phyloP scores from a whole-genome alignment of 345 rosid species.

The Salix arbutifolia region DNA sequence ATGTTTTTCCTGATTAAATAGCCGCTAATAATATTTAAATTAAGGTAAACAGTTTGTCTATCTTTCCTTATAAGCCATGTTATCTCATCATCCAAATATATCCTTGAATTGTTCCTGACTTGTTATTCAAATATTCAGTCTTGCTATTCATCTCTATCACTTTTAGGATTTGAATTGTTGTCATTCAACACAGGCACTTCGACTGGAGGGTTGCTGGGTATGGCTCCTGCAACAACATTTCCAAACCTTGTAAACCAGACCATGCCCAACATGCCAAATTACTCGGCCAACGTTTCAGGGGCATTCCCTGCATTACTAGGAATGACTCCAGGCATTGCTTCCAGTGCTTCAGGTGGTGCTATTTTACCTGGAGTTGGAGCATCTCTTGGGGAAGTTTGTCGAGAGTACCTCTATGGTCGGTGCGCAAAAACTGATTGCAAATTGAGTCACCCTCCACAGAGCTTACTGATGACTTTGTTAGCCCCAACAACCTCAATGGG shows the following conservation, averaged over 20 bases:
- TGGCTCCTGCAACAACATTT: slow-evolving; percentile 65
- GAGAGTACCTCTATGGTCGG: slow-evolving; percentile 80
- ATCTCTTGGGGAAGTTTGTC: slow-evolving; percentile 90
- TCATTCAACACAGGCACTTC: slow-evolving; percentile 56
- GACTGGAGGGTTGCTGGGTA: slow-evolving; percentile 64
- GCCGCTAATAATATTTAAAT: not conserved
- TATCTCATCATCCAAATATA: not conserved
- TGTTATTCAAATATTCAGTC: not conserved
- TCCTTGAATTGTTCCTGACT: not conserved
- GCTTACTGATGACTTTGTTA: slow-evolving; percentile 89
- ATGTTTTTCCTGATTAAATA: not conserved
- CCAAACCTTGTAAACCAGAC: slow-evolving; percentile 84
- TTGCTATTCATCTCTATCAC: not conserved
- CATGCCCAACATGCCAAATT: slow-evolving; percentile 99
- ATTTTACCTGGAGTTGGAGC: slow-evolving; percentile 95
- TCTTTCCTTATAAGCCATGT: no score
- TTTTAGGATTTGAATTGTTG: not conserved
- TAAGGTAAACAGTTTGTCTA: not conserved
- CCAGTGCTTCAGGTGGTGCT: slow-evolving; percentile 93
- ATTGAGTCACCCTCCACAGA: slow-evolving; percentile 87
- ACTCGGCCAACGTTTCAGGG: slow-evolving; percentile 88
- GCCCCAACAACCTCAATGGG: slow-evolving; percentile 90
- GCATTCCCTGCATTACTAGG: slow-evolving; percentile 88
- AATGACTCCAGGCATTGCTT: slow-evolving; percentile 82
- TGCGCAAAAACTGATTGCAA: slow-evolving; percentile 81